Evolutionary conservation across 2,329 filamentous ascomycete species (phyloP), one percentile per base, ranked within the genome.

Genomic region (Penicillium glabrum): DNA sequence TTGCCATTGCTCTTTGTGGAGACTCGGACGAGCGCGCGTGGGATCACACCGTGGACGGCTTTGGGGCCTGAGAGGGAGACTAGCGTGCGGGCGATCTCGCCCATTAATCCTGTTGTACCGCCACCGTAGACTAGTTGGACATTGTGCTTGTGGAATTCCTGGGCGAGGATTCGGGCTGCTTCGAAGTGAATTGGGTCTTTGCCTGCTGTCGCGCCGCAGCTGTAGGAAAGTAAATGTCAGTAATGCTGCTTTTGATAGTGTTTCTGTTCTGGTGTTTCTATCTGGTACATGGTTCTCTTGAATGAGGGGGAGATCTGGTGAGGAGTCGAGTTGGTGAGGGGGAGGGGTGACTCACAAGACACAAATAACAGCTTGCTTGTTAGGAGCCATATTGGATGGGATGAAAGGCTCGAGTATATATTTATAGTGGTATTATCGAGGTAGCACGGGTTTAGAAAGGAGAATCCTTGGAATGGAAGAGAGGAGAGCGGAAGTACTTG

Each of bases 61-160:
- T 86, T 75, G 0, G 93, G 91, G 3, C 95, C 93, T 5, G 88
- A 87, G 61, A 97, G 85, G 0, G 89, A 82, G 64, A 96, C 91
- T 27, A 99, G 86, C 0, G 91, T 93, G 67, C 88, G 89, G 46
- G 95, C 91, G 11, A 98, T 77, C 72, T 97, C 92, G 70, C 95
- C 95, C 95, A 99, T 99, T 46, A 99, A 83, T 10, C 95, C 95
- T 37, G 91, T 86, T 2, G 93, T 98, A 69, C 95, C 95, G 65
- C 95, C 95, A 65, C 95, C 95, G 75, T 98, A 99, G 62, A 98
- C 92, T 44, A 99, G 86, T 10, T 85, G 83, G 68, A 96, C 91
- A 72, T 90, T 87, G 69, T 89, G 83, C 50, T 83, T 82, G 71
- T 92, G 89, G 78, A 98, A 89, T 62, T 83, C 81, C 33, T 80